Percentiles rank a stretch among this genome's conserved stretches.
Conservation (phyloP, 2,329 filamentous ascomycete species). For the Fonsecaea pedrosoi region DNA sequence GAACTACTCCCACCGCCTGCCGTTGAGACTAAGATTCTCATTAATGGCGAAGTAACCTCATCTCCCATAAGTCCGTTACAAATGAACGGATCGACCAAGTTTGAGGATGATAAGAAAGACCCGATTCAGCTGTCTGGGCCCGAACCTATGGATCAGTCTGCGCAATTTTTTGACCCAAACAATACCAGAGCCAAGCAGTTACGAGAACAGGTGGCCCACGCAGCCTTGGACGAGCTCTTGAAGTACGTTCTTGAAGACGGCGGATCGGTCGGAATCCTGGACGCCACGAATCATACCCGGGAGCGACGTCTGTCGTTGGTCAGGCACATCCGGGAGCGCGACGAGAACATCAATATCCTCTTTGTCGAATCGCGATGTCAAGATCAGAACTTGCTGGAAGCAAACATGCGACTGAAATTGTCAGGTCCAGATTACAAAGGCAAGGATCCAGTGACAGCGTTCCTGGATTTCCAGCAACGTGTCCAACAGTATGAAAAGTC, state of each 20-base stretch:
- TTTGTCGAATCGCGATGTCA: slow-evolving; percentile 96
- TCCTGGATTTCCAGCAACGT: slow-evolving; percentile 90
- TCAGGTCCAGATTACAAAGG: slow-evolving; percentile 95
- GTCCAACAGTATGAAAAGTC: slow-evolving; percentile 93
- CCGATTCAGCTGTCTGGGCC: slow-evolving; percentile 43
- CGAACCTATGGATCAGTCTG: slow-evolving; percentile 80
- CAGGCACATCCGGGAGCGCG: slow-evolving; percentile 78
- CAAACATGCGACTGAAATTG: slow-evolving; percentile 96
- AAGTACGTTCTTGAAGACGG: slow-evolving; percentile 83
- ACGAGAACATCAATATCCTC: slow-evolving; percentile 83
- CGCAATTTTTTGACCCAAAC: slow-evolving; percentile 89
- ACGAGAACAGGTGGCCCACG: slow-evolving; percentile 88
- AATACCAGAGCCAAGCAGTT: slow-evolving; percentile 83
- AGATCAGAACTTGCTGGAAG: slow-evolving; percentile 82
- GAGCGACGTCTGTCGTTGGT: slow-evolving; percentile 83
- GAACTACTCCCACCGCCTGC: slow-evolving; percentile 49
- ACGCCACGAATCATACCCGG: slow-evolving; percentile 96
- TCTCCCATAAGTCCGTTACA: slow-evolving; percentile 31
- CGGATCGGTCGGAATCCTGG: slow-evolving; percentile 91
- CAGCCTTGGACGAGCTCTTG: slow-evolving; percentile 88
- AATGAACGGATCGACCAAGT: slow-evolving; percentile 22
- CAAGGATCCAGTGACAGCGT: slow-evolving; percentile 83
- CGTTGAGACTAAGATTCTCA: slow-evolving; percentile 62
- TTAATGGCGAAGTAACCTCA: slow-evolving; percentile 58
- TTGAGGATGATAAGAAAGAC: slow-evolving; percentile 21